Base-by-base conservation (phyloP, 306 rosid species). In the Sechiopsis laciniata region DNA sequence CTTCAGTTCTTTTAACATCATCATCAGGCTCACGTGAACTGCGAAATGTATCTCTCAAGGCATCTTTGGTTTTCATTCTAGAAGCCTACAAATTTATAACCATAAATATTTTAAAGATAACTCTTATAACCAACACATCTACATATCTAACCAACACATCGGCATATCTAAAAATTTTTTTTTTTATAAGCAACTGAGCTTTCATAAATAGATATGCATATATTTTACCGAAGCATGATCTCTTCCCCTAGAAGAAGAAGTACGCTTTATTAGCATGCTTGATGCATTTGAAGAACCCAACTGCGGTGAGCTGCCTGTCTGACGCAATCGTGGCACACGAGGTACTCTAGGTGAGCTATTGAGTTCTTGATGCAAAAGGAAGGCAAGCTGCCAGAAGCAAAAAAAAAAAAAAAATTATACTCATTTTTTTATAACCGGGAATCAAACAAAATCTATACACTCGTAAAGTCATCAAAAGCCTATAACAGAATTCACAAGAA, bases 271-370 rank as follows among this genome's bases (percentile, higher is more conserved):
- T 74, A 91, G 88, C 77, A 83, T 81, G 87, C 90, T 89, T 69
- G 97, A 76, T 55, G 90, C 80, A 85, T 84, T 84, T 63, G 95
- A 80, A 77, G 96, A 87, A 78, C 87, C 76, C 79, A 88, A 79
- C 70, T 89, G 97, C 56, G 99, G 97, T 82, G 89, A 79, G 86
- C 86, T 89, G 63, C 95, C 88, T 0, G 92, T 81, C 64, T 89
- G 83, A 73, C 97, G 96, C 78, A 85, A 88, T 60, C 99, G 91
- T 56, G 99, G 99, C 19, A 94, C 96, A 73, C 99, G 97, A 68
- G 99, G 99, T 72, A 94, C 99, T 75, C 99, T 86, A 14, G 97
- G 96, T 53, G 99, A 94, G 83, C 99, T 94, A 78, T 94, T 94
- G 76, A 94, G 88, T 81, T 94, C 91, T 84, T 94, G 99, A 81